Base-by-base conservation (phyloP, 1,284 basidiomycete genomes). In the Pulveroboletus sp. region DNA sequence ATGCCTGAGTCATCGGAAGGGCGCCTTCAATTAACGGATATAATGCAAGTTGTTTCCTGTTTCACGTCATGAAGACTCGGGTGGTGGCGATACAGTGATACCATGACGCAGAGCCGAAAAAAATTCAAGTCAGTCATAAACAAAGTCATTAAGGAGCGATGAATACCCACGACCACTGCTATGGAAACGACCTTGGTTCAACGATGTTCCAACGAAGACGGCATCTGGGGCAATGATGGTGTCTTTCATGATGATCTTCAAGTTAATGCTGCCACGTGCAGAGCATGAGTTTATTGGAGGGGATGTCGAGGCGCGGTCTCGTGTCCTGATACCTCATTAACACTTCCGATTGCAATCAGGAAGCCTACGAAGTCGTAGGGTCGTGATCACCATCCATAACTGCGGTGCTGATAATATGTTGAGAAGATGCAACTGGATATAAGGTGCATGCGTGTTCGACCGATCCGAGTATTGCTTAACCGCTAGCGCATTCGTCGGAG, bases 11-110 rank as follows among this genome's bases (percentile, higher is more conserved):
- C 6, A 24, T 33, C n/a, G 15, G 24, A 28, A 24, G 11, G 20
- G 31, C 26, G 20, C 20, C n/a, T 24, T 15, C 9, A 1, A 28
- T 10, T 22, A 11, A n/a, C 22, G n/a, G 18, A 7, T 26, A 38
- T 25, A 29, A 35, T 42, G 35, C 35, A 35, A 29, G 14, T 22
- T 15, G 15, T 22, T 20, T 29, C 44, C 43, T 24, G 45, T 59
- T 59, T 62, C 60, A 45, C 40, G 28, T 38, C 36, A 60, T n/a
- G 33, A 38, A 36, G 29, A 4, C 24, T 29, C 18, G 15, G 38
- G 36, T 18, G 33, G 56, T 12, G 24, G 38, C 33, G 42, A 18
- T 22, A 39, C 22, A 33, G 20, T n/a, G n/a, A n/a, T n/a, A n/a
- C n/a, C n/a, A n/a, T n/a, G n/a, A n/a, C n/a, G n/a, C n/a, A n/a